Conservation (phyloP, 257 asterid species). For the Henckelia pumila region DNA sequence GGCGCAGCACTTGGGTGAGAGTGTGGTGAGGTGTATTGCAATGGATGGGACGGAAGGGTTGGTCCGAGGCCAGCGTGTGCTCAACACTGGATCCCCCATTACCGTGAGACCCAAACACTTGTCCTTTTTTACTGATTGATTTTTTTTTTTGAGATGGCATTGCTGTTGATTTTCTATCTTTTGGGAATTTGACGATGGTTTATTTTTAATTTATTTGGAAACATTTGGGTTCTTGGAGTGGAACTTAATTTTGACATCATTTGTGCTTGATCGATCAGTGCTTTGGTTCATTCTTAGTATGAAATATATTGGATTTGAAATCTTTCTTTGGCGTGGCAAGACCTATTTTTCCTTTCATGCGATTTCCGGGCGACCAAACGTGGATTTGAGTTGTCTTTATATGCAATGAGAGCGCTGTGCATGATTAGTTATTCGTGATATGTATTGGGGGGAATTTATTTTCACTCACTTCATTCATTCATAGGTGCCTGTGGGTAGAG, state of each 20-base stretch:
- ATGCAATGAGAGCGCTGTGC: neutral
- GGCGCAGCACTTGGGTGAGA: slow-evolving; percentile 90
- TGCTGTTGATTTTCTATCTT: neutral
- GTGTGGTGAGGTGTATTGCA: slow-evolving; percentile 81
- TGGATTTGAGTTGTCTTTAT: neutral
- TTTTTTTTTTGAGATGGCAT: too few relatives aligned
- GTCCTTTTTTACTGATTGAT: neutral
- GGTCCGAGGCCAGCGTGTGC: slow-evolving; percentile 83
- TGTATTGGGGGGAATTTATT: neutral
- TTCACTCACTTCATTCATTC: slow-evolving; percentile 6
- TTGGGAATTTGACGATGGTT: neutral
- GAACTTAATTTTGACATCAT: slow-evolving; percentile 8
- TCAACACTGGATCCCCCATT: slow-evolving; percentile 88
- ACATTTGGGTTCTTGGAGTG: neutral
- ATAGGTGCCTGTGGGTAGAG: slow-evolving; percentile 96
- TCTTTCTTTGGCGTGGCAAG: neutral
- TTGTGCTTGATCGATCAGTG: slow-evolving; percentile 4
- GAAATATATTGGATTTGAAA: neutral
- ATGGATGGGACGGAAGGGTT: slow-evolving; percentile 97
- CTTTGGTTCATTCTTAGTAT: slow-evolving; percentile 1
- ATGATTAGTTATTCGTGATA: neutral
- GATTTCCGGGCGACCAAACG: neutral
- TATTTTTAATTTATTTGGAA: slow-evolving; percentile 11
- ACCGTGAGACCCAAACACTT: slow-evolving; percentile 47
- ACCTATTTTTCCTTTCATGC: too few relatives aligned